Evolutionary conservation across 768 basidiomycete genomes (phyloP).

Genomic region (Mycena maculata): DNA sequence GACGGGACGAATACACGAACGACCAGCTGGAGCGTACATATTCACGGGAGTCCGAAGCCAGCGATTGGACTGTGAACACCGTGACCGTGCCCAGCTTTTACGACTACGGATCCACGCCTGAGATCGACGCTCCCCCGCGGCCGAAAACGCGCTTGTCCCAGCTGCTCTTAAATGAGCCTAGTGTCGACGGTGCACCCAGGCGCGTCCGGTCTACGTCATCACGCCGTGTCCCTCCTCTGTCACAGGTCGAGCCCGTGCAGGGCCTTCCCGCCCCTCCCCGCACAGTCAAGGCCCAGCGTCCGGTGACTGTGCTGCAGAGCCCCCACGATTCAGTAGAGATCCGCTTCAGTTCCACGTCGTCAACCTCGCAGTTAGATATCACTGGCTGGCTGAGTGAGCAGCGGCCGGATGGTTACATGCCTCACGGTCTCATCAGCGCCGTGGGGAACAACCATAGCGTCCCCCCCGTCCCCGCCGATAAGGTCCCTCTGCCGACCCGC

Average conservation of each 20-base stretch:
- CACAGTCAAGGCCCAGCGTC: slow-evolving; percentile 20
- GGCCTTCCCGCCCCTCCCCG: slow-evolving; percentile 55
- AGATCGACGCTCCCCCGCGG: slow-evolving; percentile 8
- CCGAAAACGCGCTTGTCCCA: slow-evolving; percentile 22
- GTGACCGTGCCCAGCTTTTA: slow-evolving; percentile 32
- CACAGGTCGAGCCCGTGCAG: slow-evolving; percentile 31
- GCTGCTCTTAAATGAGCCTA: slow-evolving; percentile 29
- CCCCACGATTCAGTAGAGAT: slow-evolving; percentile 26
- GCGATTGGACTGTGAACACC: slow-evolving; percentile 19
- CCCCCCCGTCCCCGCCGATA: slow-evolving; percentile 18
- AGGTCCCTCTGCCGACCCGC: neutral
- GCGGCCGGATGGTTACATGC: slow-evolving; percentile 38
- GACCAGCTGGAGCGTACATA: slow-evolving; percentile 18
- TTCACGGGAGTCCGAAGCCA: slow-evolving; percentile 34
- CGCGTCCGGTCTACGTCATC: slow-evolving; percentile 25
- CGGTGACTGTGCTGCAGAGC: slow-evolving; percentile 15
- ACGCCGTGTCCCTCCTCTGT: slow-evolving; percentile 20
- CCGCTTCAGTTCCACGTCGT: slow-evolving; percentile 18
- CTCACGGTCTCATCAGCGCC: slow-evolving; percentile 34
- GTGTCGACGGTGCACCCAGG: slow-evolving; percentile 20
- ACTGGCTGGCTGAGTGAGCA: slow-evolving; percentile 35
- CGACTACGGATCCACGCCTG: slow-evolving; percentile 28
- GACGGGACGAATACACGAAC: slow-evolving; percentile 23
- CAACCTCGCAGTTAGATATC: slow-evolving; percentile 31
- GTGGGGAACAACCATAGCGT: slow-evolving; percentile 30